These are phyloP conservation scores for Chaetomium olivaceum DNA, from an alignment of 2,329 filamentous ascomycete genomes.

Conservation along the genomic window DNA sequence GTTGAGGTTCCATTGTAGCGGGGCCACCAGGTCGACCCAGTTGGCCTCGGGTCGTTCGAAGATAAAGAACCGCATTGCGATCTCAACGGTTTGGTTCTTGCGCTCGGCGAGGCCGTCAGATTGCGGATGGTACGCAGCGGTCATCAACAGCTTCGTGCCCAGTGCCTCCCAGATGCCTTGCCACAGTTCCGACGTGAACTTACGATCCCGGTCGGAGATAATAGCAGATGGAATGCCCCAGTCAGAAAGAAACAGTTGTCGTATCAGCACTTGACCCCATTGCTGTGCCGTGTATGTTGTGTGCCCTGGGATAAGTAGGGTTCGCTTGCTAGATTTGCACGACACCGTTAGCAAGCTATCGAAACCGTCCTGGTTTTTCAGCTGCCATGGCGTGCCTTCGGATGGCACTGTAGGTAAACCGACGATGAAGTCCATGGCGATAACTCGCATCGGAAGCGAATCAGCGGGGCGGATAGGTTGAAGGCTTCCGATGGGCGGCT, in stretches of 20 bases:
- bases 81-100: constrained; percentile 1
- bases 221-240: background rate
- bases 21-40: background rate
- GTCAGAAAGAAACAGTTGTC: background rate
- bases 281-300: background rate
- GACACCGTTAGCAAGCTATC: background rate
- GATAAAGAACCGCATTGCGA: background rate
- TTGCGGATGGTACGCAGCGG: background rate
- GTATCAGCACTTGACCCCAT: background rate
- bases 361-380: background rate
- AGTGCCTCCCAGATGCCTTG: background rate
- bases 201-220: background rate
- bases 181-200: background rate
- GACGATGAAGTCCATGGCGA: background rate
- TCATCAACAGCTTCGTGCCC: constrained; percentile 5
- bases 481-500: background rate
- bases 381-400: background rate
- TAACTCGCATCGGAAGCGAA: background rate
- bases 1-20: background rate
- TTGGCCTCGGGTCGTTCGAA: background rate
- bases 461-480: background rate
- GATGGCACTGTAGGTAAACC: background rate
- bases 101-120: background rate
- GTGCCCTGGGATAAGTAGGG: background rate
- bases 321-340: background rate